Evolutionary conservation across 1,284 basidiomycete genomes (phyloP).

Genomic region (Tausonia pullulans): DNA sequence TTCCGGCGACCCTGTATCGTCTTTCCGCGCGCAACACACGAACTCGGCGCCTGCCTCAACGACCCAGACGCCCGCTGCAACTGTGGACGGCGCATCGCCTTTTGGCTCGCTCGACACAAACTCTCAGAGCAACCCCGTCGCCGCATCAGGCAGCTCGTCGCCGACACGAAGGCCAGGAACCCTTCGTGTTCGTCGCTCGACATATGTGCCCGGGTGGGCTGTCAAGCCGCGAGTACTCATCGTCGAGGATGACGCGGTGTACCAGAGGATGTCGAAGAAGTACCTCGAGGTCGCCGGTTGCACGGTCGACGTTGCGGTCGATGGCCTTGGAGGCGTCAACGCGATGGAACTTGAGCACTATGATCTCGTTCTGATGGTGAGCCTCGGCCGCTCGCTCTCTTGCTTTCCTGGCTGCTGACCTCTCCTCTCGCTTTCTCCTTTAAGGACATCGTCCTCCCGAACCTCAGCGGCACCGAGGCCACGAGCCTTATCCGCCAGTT

Average conservation of each 20-base stretch:
- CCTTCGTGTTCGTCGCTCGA: slow-evolving; percentile 35
- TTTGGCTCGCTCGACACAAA: too few relatives aligned
- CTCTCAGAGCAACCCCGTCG: too few relatives aligned
- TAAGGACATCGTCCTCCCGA: slow-evolving; percentile 85
- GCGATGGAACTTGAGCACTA: slow-evolving; percentile 93
- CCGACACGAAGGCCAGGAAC: slow-evolving; percentile 9
- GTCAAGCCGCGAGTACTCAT: slow-evolving; percentile 76
- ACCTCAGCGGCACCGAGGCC: slow-evolving; percentile 77
- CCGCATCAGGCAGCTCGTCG: too few relatives aligned
- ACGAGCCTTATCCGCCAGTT: slow-evolving; percentile 89
- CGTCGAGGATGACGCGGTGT: slow-evolving; percentile 92
- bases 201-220: slow-evolving; percentile 79
- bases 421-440: background rate
- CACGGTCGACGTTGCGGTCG: slow-evolving; percentile 81
- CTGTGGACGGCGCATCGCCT: too few relatives aligned
- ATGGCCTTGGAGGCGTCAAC: slow-evolving; percentile 85
- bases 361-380: slow-evolving; percentile 85
- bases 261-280: slow-evolving; percentile 74
- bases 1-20: too few relatives aligned
- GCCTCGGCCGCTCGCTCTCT: background rate
- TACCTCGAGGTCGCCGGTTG: slow-evolving; percentile 94
- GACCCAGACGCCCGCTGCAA: too few relatives aligned
- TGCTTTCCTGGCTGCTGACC: background rate
- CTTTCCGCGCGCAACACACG: too few relatives aligned
- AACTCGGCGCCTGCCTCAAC: too few relatives aligned